phyloP scores from a whole-genome alignment of 495 filamentous ascomycete species.

The Talaromyces nanjingensis region DNA sequence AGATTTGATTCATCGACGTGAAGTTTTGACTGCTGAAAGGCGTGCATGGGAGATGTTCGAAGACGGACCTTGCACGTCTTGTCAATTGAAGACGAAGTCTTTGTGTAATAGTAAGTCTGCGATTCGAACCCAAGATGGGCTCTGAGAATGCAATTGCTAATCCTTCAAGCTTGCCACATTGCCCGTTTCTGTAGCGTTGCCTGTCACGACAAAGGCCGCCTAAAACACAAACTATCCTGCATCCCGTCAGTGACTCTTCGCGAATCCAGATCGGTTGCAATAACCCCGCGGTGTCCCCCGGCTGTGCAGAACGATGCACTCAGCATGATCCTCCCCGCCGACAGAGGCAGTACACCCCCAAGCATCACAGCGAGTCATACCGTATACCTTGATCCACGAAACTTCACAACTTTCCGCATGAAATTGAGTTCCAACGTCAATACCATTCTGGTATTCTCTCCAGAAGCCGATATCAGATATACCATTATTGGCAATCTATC shows the following conservation, averaged over 20 bases:
- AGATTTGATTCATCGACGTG: constrained; percentile 20
- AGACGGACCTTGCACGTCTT: constrained; percentile 16
- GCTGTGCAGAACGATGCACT: constrained; percentile 20
- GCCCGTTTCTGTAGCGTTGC: constrained; percentile 24
- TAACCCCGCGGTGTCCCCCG: constrained; percentile 20
- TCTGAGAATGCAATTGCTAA: not conserved
- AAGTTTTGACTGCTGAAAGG: constrained; percentile 19
- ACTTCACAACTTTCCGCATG: constrained; percentile 29
- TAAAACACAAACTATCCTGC: constrained; percentile 16
- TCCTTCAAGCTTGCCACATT: constrained; percentile 20
- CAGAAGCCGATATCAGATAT: constrained; percentile 23
- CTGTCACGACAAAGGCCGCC: constrained; percentile 15
- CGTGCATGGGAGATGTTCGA: constrained; percentile 22
- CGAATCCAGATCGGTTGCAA: constrained; percentile 25
- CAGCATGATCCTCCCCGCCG: constrained; percentile 16
- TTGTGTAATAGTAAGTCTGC: constrained; percentile 24
- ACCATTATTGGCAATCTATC: constrained; percentile 12
- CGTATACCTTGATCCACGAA: constrained; percentile 26
- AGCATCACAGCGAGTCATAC: constrained; percentile 21
- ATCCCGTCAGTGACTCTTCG: constrained; percentile 25
- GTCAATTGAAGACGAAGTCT: constrained; percentile 14
- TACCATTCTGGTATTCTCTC: constrained; percentile 24
- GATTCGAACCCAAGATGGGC: too few species aligned
- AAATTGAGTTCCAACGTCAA: constrained; percentile 21
- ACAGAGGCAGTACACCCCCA: constrained; percentile 11